Evolutionary conservation across 192 early-diverging fungal genomes (phyloP), one percentile per base, ranked within the genome.

Genomic region (Podila epicladia): DNA sequence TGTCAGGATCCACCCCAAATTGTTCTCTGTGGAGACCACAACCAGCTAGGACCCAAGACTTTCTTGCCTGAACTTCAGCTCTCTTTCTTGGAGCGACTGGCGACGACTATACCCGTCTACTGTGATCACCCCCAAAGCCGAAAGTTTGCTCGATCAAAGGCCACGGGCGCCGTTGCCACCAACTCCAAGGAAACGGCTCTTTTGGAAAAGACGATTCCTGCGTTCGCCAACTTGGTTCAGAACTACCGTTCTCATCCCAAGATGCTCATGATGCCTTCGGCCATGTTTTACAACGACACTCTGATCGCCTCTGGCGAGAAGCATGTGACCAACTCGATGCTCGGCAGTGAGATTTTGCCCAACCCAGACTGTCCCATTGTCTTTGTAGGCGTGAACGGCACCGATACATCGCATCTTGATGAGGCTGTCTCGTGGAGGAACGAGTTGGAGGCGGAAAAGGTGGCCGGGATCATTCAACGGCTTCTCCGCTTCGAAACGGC

Each of bases 21-120:
- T 41, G 75, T 90, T 11, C 79, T 90, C 19, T 87, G 86, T 62
- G 89, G 89, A 31, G 89, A 90, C 62, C 86, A 83, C 61, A 75
- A 82, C 26, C 85, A 89, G 66, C 78, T 90, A 38, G 85, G 87
- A 31, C 87, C 89, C 7, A 66, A 79, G 53, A 80, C 88, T 15
- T 77, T 78, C 33, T 66, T 73, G 15, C 64, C 76, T 7, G 75
- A 82, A 19, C 51, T 87, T 2, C 70, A 86, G 22, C 26, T 83
- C 0, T 88, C 86, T 9, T 70, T 83, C 24, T 63, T 90, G 59
- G 89, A 90, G 69, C 74, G 89, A 3, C 69, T 88, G 5, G 85
- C 87, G 45, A 65, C 67, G 31, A 69, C 71, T 11, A 61, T 77
- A 51, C 73, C 72, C 0, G 64, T 87, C 3, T 88, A 88, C 69